Conservation (phyloP, 768 basidiomycete genomes). For the Suillus bovinus region DNA sequence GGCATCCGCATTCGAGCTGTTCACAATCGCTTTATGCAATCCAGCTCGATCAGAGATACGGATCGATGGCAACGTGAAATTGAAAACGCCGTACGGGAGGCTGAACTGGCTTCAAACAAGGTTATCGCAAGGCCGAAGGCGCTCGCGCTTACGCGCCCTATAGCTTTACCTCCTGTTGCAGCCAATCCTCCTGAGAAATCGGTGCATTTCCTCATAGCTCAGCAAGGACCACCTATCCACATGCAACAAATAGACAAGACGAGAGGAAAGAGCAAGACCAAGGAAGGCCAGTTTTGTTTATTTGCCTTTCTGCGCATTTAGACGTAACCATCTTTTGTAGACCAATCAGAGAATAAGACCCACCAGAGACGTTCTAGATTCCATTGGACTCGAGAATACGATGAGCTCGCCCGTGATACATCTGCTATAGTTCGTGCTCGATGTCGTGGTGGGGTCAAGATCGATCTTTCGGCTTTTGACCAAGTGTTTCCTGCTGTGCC, state of each 20-base stretch:
- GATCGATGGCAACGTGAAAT: conserved; percentile 69
- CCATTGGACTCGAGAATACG: conserved; percentile 83
- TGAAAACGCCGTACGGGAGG: conserved; percentile 53
- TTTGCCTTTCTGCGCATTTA: conserved; percentile 4
- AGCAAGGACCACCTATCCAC: conserved; percentile 48
- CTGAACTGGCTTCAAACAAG: conserved; percentile 48
- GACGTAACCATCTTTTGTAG: not conserved
- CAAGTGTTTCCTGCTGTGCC: conserved; percentile 82
- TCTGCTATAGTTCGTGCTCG: conserved; percentile 81
- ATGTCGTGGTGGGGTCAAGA: conserved; percentile 56
- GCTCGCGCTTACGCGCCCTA: conserved; percentile 8
- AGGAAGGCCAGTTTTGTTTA: conserved; percentile 31
- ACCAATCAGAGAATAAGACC: conserved; percentile 14
- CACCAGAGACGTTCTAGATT: conserved; percentile 62
- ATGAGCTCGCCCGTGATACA: conserved; percentile 86
- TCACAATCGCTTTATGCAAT: conserved; percentile 57
- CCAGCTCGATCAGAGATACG: conserved; percentile 47
- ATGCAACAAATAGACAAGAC: conserved; percentile 28
- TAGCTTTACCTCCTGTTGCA: conserved; percentile 39
- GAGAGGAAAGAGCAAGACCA: conserved; percentile 35
- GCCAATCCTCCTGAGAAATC: conserved; percentile 52
- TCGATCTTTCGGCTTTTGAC: conserved; percentile 73
- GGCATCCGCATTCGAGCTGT: conserved; percentile 55
- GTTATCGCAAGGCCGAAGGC: conserved; percentile 37
- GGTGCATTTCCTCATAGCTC: conserved; percentile 48